phyloP scores from a whole-genome alignment of 2,329 filamentous ascomycete genomes.

The Calonectria hawksworthii region DNA sequence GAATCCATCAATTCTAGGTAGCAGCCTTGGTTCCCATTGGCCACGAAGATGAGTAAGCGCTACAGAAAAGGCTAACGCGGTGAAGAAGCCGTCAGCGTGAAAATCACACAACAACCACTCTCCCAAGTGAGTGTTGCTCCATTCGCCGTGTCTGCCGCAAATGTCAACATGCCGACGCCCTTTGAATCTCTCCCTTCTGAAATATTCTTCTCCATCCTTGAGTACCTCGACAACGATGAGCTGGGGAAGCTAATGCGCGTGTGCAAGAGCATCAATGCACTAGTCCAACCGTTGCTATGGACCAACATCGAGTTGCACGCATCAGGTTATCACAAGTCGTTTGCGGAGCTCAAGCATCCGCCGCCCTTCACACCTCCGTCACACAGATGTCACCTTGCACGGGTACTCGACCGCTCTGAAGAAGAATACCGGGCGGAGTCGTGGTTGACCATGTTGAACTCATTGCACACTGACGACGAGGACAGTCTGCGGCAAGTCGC shows the following conservation, averaged over 20 bases:
- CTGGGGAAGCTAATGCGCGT: background rate
- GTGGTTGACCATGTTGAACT: constrained; percentile 10
- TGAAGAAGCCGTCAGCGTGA: background rate
- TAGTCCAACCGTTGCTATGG: constrained; percentile 22
- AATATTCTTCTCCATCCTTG: background rate
- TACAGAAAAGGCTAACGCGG: background rate
- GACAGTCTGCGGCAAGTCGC: background rate
- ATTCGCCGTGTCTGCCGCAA: background rate
- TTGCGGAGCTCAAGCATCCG: constrained; percentile 23
- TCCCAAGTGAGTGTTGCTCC: background rate
- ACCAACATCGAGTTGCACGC: constrained; percentile 32
- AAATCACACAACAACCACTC: background rate
- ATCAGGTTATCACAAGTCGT: constrained; percentile 30
- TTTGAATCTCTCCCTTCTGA: background rate
- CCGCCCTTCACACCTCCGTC: background rate
- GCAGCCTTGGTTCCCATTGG: background rate
- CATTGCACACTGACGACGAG: background rate
- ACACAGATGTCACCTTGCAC: constrained; percentile 9
- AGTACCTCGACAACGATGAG: background rate
- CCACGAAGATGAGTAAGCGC: background rate
- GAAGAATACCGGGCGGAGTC: background rate
- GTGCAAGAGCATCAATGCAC: constrained; percentile 11
- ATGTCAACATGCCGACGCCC: background rate
- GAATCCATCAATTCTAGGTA: background rate
- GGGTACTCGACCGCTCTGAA: too few species aligned